Evolutionary conservation across 23 red algal species (phyloP).

Genomic region (Gracilaria domingensis): DNA sequence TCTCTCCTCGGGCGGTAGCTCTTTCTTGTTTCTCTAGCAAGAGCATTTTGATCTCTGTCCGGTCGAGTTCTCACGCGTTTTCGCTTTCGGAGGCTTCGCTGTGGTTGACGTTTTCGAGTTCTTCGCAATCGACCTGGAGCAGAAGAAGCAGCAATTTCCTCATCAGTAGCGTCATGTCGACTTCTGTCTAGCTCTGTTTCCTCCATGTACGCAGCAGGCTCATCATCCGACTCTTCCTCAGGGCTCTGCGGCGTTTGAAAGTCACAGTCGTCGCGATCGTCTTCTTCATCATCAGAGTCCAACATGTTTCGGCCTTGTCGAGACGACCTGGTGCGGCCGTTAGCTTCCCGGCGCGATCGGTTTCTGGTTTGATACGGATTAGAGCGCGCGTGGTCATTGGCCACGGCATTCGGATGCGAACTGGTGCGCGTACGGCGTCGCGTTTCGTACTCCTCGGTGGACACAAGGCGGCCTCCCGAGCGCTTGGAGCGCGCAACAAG

Average conservation of each 20-base stretch:
- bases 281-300: slow-evolving; percentile 35
- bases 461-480: neutral
- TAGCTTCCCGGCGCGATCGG: slow-evolving; percentile 14
- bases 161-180: slow-evolving; percentile 27
- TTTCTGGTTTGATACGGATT: slow-evolving; percentile 37
- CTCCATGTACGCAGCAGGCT: neutral
- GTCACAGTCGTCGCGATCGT: slow-evolving; percentile 31
- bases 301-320: neutral
- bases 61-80: slow-evolving; percentile 16
- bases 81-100: slow-evolving; percentile 29
- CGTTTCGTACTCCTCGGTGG: slow-evolving; percentile 5
- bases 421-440: slow-evolving; percentile 12
- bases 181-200: slow-evolving; percentile 27
- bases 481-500: slow-evolving; percentile 4
- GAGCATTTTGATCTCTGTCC: slow-evolving; percentile 23
- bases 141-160: slow-evolving; percentile 10
- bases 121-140: neutral
- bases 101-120: slow-evolving; percentile 38
- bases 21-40: slow-evolving; percentile 55
- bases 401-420: neutral
- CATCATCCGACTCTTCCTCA: slow-evolving; percentile 62
- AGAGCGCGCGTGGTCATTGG: neutral
- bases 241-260: slow-evolving; percentile 32
- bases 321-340: slow-evolving; percentile 13
- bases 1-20: slow-evolving; percentile 55